Percentiles rank a stretch among this genome's conserved stretches.
phyloP scores from a whole-genome alignment of 495 filamentous ascomycete genomes.

The Extremus antarcticus region DNA sequence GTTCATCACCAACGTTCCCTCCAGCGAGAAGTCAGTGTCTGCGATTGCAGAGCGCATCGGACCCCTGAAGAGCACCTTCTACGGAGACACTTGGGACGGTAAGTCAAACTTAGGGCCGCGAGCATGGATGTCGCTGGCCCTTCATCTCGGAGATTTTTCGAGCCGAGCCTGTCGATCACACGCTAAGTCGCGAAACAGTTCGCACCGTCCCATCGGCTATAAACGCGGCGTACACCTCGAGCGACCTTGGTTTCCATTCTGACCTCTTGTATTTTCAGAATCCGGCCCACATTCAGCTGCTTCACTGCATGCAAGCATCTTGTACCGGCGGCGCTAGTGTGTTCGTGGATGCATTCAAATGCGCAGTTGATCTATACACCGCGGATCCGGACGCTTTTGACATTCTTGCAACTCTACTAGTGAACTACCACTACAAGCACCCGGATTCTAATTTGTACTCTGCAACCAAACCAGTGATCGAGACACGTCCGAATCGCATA shows the following conservation, averaged over 20 bases:
- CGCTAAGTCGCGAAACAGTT: too few relatives aligned
- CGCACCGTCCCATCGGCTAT: constrained; percentile 60
- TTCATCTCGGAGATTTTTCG: too few relatives aligned
- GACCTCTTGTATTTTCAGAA: constrained; percentile 78
- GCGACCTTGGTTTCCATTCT: constrained; percentile 76
- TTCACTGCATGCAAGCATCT: constrained; percentile 73
- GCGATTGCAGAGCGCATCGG: constrained; percentile 62
- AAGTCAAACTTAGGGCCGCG: too few relatives aligned
- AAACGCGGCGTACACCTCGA: constrained; percentile 81
- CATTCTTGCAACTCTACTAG: constrained; percentile 26
- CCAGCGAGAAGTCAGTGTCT: constrained; percentile 49
- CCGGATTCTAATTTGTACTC: constrained; percentile 57
- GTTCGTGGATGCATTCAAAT: constrained; percentile 61
- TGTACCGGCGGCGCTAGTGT: constrained; percentile 67
- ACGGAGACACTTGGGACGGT: constrained; percentile 85
- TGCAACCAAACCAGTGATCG: constrained; percentile 47
- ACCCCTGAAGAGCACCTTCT: constrained; percentile 68
- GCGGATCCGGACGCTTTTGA: constrained; percentile 22
- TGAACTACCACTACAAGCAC: constrained; percentile 22
- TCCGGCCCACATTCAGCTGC: constrained; percentile 67
- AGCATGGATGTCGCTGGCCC: too few relatives aligned
- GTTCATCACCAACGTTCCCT: constrained; percentile 60
- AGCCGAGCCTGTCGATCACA: too few relatives aligned
- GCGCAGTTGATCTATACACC: constrained; percentile 38
- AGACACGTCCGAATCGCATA: constrained; percentile 16